Evolutionary conservation across 73 alveolate species (phyloP).

Genomic region (Paramecium sonneborni): DNA sequence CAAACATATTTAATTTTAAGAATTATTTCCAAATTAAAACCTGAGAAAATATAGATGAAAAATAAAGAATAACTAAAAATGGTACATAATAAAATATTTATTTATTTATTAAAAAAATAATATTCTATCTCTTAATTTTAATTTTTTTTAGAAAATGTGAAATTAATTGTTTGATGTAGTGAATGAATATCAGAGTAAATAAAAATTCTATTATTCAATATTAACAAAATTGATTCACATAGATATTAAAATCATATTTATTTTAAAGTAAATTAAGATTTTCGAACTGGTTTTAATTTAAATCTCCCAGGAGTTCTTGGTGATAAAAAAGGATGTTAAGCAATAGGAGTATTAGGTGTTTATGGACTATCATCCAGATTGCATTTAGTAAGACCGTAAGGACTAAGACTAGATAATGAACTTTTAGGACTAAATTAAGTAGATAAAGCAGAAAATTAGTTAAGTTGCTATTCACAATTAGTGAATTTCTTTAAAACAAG

Average conservation of each 20-base stretch:
- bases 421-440: neutral
- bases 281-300: neutral
- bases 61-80: neutral
- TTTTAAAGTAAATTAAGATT: neutral
- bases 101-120: neutral
- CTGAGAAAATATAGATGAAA: no score
- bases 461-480: neutral
- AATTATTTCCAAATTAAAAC: no score
- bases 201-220: neutral
- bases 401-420: neutral
- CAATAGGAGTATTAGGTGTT: slow-evolving; percentile 2
- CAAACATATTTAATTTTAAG: no score
- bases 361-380: slow-evolving; percentile 28
- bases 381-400: neutral
- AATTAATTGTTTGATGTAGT: no score
- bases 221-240: neutral
- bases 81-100: no score
- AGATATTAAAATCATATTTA: neutral
- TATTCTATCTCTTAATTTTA: neutral
- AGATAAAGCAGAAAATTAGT: neutral
- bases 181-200: no score
- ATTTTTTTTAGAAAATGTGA: no score
- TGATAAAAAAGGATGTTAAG: neutral
- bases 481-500: neutral
- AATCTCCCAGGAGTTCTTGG: neutral